Evolutionary conservation across 1,284 basidiomycete genomes (phyloP), one percentile per base, ranked within the genome.

Genomic region (Boletus mariae): DNA sequence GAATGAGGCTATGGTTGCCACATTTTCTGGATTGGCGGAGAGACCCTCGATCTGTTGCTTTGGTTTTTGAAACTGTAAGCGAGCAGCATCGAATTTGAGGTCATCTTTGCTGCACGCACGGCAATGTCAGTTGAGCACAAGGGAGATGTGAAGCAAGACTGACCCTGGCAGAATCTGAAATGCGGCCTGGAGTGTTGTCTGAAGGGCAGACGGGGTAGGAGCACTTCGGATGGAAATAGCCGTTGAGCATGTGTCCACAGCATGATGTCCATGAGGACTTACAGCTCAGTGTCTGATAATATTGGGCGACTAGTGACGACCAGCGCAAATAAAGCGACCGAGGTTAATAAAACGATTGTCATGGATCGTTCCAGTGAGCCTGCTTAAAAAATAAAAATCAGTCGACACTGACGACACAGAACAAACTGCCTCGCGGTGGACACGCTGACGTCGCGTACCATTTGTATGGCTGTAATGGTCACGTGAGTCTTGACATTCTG

Each of bases 251-350:
- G 53, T 53, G 44, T 58, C 17, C 29, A 40, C 43, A n/a, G 47
- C 48, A 47, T 48, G 53, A 55, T 42, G 8, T 2, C 49, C 52
- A 54, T 15, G 54, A 55, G 44, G 55, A 69, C 65, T 59, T 58
- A 71, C 62, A 55, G 35, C 37, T 35, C 51, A 25, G 51, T 53
- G 45, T 61, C 55, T n/a, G 66, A 57, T 9, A 62, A 51, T 45
- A 76, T 57, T 41, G 76, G 76, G 54, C 69, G 74, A 59, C 76
- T 66, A 49, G 73, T 69, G 56, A 75, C 76, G 66, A 77, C 73
- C 65, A 79, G 72, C 65, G 71, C 75, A 57, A 77, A 65, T 31
- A 78, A 63, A 40, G 73, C 73, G 53, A 75, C 64, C 17, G 69
- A 77, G 47, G 69, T 70, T 49, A 79, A 65, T 38, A 78, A 61